phyloP scores from a whole-genome alignment of 2,329 filamentous ascomycete species.

The Hymenotorrendiella dingleyae region DNA sequence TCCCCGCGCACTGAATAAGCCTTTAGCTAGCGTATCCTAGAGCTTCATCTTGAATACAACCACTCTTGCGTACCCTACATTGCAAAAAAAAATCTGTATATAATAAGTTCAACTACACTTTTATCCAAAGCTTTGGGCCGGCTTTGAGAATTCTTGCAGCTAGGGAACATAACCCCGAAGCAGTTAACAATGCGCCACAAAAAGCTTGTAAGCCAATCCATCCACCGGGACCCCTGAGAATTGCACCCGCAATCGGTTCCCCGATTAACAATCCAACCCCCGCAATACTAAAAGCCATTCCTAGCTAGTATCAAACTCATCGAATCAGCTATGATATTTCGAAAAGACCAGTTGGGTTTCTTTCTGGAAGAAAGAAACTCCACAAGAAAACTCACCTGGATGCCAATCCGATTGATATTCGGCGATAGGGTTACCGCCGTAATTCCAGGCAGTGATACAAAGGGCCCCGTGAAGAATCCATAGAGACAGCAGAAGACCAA shows the following conservation, averaged over 20 bases:
- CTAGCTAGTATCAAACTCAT: constrained; percentile 29
- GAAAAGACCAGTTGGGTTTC: background rate
- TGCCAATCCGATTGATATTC: constrained; percentile 45
- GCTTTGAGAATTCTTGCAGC: background rate
- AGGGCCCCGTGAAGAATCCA: constrained; percentile 63
- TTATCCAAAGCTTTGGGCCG: too few relatives aligned
- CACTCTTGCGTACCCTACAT: too few relatives aligned
- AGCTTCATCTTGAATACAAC: too few relatives aligned
- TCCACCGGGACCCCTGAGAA: background rate
- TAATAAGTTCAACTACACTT: too few relatives aligned
- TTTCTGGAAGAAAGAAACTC: too few relatives aligned
- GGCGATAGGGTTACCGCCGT: constrained; percentile 12
- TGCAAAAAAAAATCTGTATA: too few relatives aligned
- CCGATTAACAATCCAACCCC: constrained; percentile 31
- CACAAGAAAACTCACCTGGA: too few relatives aligned
- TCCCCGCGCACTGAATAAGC: too few relatives aligned
- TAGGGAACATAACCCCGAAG: background rate
- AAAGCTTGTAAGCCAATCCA: background rate
- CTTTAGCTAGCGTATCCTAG: too few relatives aligned
- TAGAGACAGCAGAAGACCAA: constrained; percentile 59
- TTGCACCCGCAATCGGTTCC: constrained; percentile 23
- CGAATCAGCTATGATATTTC: background rate
- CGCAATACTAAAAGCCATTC: constrained; percentile 41
- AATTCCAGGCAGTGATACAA: constrained; percentile 36
- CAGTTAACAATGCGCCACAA: background rate